Conservation (phyloP, 2,329 filamentous ascomycete species). For the Ceratocystis harringtonii region DNA sequence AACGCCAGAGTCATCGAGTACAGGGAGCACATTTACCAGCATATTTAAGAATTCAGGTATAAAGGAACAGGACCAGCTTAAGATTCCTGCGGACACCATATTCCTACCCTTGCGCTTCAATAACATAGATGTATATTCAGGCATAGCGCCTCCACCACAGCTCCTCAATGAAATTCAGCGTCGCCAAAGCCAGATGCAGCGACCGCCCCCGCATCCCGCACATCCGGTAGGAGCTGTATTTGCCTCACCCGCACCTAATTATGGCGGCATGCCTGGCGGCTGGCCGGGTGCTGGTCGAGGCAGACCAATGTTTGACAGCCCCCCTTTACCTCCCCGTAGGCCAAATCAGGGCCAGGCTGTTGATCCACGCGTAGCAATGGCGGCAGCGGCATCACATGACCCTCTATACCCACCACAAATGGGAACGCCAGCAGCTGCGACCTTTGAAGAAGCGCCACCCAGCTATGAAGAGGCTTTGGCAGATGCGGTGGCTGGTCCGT, state of each 20-base stretch:
- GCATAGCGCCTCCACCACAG: constrained; percentile 64
- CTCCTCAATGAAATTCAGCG: constrained; percentile 35
- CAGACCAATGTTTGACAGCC: constrained; percentile 19
- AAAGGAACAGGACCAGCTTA: constrained; percentile 21
- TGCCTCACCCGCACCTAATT: neutral
- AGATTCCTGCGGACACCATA: constrained; percentile 48
- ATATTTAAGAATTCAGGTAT: constrained; percentile 8
- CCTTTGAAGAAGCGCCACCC: constrained; percentile 66
- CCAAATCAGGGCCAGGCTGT: constrained; percentile 13
- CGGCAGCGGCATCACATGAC: constrained; percentile 27
- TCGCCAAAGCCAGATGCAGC: neutral
- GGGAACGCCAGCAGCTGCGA: constrained; percentile 29
- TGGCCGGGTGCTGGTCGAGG: neutral
- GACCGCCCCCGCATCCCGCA: neutral
- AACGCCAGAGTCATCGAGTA: neutral
- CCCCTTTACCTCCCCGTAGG: constrained; percentile 19
- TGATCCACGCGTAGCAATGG: constrained; percentile 19
- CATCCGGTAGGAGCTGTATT: neutral
- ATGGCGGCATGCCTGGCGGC: neutral
- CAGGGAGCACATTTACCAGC: neutral
- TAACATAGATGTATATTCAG: constrained; percentile 65
- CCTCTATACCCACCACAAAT: constrained; percentile 46
- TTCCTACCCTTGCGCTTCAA: constrained; percentile 65
- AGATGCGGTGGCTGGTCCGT: constrained; percentile 52
- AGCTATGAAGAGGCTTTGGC: constrained; percentile 92